These are phyloP conservation scores for Venturia oleaginea DNA, from an alignment of 2,329 filamentous ascomycete genomes.

Conservation along the genomic window DNA sequence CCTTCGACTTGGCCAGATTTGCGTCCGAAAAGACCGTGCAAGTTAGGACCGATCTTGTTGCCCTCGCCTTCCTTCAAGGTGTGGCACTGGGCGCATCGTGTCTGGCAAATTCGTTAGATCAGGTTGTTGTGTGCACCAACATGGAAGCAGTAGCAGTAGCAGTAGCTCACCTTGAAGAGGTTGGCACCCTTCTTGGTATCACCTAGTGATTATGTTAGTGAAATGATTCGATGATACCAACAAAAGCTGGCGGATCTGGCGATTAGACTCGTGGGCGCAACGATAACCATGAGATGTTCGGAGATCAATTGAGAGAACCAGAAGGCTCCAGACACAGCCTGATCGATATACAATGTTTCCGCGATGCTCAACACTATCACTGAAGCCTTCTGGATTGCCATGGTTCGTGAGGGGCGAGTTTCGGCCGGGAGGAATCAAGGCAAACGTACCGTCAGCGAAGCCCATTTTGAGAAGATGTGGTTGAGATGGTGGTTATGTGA, in stretches of 20 bases:
- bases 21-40: constrained; percentile 96
- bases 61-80: constrained; percentile 80
- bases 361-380: not conserved
- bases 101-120: constrained; percentile 38
- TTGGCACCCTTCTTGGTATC: constrained; percentile 93
- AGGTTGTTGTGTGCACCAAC: not conserved
- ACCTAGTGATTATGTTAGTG: constrained; percentile 44
- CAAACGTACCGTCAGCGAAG: constrained; percentile 15
- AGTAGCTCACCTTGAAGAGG: constrained; percentile 77
- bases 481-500: not conserved
- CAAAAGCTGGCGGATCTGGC: not conserved
- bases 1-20: constrained; percentile 86
- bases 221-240: not conserved
- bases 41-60: constrained; percentile 97
- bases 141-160: no score
- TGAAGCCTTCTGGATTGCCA: not conserved
- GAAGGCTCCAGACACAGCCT: not conserved
- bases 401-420: constrained; percentile 1
- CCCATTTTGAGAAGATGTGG: constrained; percentile 11
- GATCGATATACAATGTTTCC: not conserved
- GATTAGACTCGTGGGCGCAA: not conserved
- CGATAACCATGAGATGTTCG: not conserved
- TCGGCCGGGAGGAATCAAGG: constrained; percentile 14
- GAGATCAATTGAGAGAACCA: not conserved
- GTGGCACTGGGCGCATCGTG: constrained; percentile 97